Conservation (phyloP, 169 alveolate genomes). For the Amoebophrya sp. region DNA sequence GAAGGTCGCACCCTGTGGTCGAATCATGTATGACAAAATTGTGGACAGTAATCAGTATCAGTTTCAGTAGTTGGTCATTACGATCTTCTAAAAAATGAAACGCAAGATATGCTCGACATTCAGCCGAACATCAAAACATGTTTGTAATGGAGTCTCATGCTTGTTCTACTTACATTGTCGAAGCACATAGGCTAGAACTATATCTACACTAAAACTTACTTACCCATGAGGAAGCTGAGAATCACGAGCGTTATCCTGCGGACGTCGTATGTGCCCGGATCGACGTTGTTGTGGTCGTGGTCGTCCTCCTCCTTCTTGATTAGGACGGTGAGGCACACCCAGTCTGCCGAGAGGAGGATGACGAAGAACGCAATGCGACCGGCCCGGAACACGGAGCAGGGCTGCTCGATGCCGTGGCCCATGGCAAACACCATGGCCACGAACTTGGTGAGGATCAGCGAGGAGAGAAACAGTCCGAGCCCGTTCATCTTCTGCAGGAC, state of each 20-base stretch:
- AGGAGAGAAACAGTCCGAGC: neutral
- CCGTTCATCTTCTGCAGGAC: neutral
- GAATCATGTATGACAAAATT: no score
- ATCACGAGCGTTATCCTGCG: neutral
- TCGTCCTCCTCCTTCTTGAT: neutral
- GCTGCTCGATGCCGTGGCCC: neutral
- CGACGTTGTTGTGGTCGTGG: neutral
- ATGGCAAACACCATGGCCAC: neutral
- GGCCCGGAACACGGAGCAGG: neutral
- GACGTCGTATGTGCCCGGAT: neutral
- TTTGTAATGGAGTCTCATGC: no score
- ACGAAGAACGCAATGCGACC: neutral
- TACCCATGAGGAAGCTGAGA: neutral
- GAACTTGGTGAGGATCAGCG: neutral
- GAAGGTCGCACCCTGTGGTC: neutral
- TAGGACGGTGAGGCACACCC: neutral
- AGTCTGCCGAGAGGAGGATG: neutral
- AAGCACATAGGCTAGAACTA: no score
- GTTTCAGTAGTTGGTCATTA: no score
- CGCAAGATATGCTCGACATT: no score
- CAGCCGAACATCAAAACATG: no score
- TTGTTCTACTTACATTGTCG: no score
- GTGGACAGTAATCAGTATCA: no score
- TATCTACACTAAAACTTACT: no score
- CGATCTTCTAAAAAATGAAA: no score